These are phyloP conservation scores for Scytalidium lignicola DNA, from an alignment of 2,329 filamentous ascomycete genomes.

Conservation along the genomic window DNA sequence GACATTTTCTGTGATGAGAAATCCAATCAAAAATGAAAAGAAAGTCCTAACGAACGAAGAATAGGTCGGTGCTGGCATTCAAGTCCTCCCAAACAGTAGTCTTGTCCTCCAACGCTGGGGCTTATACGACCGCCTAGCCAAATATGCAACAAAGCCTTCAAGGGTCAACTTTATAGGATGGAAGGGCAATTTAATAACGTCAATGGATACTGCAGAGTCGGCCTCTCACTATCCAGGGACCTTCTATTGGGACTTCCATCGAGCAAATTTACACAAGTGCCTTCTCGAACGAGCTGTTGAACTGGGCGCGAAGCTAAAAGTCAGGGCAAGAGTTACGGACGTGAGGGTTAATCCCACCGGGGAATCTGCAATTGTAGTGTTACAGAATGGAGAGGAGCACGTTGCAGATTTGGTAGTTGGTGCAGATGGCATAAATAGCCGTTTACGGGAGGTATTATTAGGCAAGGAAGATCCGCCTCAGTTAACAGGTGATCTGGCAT, in stretches of 20 bases:
- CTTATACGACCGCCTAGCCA: conserved; percentile 9
- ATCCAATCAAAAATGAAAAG: too few relatives aligned
- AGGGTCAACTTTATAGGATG: conserved; percentile 45
- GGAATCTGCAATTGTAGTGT: conserved; percentile 17
- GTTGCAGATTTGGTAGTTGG: conserved; percentile 34
- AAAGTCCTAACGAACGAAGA: too few relatives aligned
- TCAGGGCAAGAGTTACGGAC: conserved; percentile 32
- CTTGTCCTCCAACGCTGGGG: conserved; percentile 22
- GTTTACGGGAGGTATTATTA: conserved; percentile 34
- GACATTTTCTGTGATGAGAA: too few relatives aligned
- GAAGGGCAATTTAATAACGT: conserved; percentile 21
- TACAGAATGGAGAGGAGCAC: conserved; percentile 23
- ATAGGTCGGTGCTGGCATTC: conserved; percentile 30
- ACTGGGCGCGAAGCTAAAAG: conserved; percentile 33
- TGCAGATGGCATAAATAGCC: conserved; percentile 36
- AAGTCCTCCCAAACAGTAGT: conserved; percentile 21
- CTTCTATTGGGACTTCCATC: conserved; percentile 41
- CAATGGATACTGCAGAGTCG: conserved; percentile 14
- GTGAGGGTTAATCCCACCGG: conserved; percentile 20
- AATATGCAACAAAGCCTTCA: conserved; percentile 30
- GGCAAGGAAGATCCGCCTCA: conserved; percentile 40
- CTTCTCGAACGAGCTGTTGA: conserved; percentile 34
- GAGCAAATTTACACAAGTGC: conserved; percentile 41
- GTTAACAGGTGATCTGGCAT: conserved; percentile 41
- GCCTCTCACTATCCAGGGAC: conserved; percentile 19